Evolutionary conservation across 2,329 filamentous ascomycete species (phyloP).

Genomic region (Botrytis squamosa): DNA sequence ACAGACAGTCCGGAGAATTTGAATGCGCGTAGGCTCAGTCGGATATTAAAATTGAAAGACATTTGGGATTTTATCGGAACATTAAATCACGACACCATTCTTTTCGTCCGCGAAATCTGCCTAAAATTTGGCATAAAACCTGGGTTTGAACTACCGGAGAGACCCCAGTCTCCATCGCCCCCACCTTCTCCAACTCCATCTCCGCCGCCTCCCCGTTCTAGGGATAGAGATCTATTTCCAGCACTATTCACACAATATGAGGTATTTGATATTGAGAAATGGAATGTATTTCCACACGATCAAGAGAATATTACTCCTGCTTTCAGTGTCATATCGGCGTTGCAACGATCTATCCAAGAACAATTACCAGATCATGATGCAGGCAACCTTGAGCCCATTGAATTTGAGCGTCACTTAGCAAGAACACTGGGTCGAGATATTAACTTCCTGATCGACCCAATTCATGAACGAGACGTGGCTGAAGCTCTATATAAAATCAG

Average conservation of each 20-base stretch:
- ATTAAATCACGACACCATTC: neutral
- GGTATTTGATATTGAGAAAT: neutral
- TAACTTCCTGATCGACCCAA: neutral
- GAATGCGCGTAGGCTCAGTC: neutral
- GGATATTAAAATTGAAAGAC: neutral
- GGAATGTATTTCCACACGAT: neutral
- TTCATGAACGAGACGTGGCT: conserved; percentile 1
- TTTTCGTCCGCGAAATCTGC: neutral
- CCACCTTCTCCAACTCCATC: neutral
- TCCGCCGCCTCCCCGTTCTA: neutral
- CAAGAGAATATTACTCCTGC: neutral
- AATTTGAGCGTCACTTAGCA: neutral
- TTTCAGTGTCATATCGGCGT: neutral
- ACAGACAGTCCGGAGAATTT: neutral
- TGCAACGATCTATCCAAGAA: neutral
- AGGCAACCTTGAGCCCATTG: neutral
- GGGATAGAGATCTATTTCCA: neutral
- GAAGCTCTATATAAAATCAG: neutral
- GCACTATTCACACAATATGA: neutral
- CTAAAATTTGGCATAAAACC: neutral
- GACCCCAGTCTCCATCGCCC: neutral
- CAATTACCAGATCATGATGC: neutral
- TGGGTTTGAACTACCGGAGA: neutral
- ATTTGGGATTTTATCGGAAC: neutral
- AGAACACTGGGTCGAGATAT: neutral